phyloP scores from a whole-genome alignment of 2,329 filamentous ascomycete species.

The Tolypocladium album region DNA sequence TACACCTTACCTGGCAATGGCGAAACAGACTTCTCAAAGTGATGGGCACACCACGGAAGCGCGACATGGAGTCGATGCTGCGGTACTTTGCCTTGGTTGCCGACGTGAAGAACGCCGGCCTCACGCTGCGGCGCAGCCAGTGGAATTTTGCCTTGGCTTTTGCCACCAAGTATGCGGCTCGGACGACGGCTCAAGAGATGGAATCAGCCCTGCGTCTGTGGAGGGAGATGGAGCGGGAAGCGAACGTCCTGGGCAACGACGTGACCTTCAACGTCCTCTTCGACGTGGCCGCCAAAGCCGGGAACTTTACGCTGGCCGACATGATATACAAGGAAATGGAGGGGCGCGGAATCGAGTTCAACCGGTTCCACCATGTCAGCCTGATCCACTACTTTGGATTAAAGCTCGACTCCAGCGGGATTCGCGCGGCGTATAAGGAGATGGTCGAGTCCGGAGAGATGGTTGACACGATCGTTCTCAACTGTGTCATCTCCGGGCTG shows the following conservation, averaged over 20 bases:
- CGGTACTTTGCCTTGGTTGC: slow-evolving; percentile 76
- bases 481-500: slow-evolving; percentile 73
- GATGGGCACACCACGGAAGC: slow-evolving; percentile 52
- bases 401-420: slow-evolving; percentile 58
- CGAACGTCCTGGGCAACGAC: slow-evolving; percentile 52
- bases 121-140: slow-evolving; percentile 55
- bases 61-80: slow-evolving; percentile 54
- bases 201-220: slow-evolving; percentile 63
- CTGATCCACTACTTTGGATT: slow-evolving; percentile 79
- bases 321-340: slow-evolving; percentile 78
- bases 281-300: slow-evolving; percentile 74
- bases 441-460: slow-evolving; percentile 81
- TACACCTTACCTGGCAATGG: slow-evolving; percentile 35
- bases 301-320: slow-evolving; percentile 74
- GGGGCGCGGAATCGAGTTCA: slow-evolving; percentile 53
- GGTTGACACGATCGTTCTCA: slow-evolving; percentile 77
- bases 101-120: slow-evolving; percentile 66
- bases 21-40: slow-evolving; percentile 57
- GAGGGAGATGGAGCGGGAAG: slow-evolving; percentile 77
- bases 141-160: slow-evolving; percentile 83
- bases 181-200: slow-evolving; percentile 45
- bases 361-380: slow-evolving; percentile 72
- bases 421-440: slow-evolving; percentile 68
- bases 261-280: slow-evolving; percentile 95
- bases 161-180: slow-evolving; percentile 59